A percentile compares a stretch with the other conserved stretches of the same genome.
Conservation (phyloP, 2,329 filamentous ascomycete genomes). For the Penicillium sp. region DNA sequence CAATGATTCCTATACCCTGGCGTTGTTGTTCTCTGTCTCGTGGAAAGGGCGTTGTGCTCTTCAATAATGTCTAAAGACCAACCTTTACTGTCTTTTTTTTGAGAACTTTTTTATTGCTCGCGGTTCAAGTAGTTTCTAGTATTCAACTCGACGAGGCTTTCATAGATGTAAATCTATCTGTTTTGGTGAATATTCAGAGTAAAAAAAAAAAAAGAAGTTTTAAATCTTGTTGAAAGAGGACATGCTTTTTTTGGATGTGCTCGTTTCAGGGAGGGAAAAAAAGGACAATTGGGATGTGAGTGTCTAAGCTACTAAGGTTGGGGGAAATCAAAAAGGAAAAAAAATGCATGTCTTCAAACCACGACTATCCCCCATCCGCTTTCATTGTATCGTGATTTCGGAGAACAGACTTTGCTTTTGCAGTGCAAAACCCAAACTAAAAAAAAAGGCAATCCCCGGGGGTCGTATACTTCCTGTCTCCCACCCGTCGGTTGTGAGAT, state of each 20-base stretch:
- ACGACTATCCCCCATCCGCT: slow-evolving; percentile 32
- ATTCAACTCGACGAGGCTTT: background rate
- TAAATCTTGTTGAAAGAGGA: slow-evolving; percentile 24
- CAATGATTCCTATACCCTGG: slow-evolving; percentile 13
- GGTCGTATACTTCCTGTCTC: slow-evolving; percentile 7
- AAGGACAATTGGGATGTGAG: slow-evolving; percentile 29
- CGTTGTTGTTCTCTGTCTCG: background rate
- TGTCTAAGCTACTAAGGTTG: slow-evolving; percentile 31
- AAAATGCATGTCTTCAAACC: slow-evolving; percentile 35
- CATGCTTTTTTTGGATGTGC: slow-evolving; percentile 23
- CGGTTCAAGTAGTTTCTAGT: background rate
- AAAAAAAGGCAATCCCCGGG: slow-evolving; percentile 13
- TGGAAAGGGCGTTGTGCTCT: background rate
- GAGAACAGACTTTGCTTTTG: slow-evolving; percentile 27
- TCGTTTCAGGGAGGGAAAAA: slow-evolving; percentile 23
- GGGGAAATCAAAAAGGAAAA: slow-evolving; percentile 27
- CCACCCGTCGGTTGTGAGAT: background rate
- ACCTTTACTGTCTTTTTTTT: background rate
- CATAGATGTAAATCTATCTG: slow-evolving; percentile 5
- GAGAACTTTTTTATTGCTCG: background rate
- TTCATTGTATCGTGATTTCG: slow-evolving; percentile 41
- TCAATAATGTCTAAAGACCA: background rate
- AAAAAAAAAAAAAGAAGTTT: slow-evolving; percentile 2
- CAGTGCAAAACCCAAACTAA: slow-evolving; percentile 21
- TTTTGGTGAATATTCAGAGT: background rate